Evolutionary conservation across 768 basidiomycete species (phyloP).

Genomic region (Favolaschia claudopus): DNA sequence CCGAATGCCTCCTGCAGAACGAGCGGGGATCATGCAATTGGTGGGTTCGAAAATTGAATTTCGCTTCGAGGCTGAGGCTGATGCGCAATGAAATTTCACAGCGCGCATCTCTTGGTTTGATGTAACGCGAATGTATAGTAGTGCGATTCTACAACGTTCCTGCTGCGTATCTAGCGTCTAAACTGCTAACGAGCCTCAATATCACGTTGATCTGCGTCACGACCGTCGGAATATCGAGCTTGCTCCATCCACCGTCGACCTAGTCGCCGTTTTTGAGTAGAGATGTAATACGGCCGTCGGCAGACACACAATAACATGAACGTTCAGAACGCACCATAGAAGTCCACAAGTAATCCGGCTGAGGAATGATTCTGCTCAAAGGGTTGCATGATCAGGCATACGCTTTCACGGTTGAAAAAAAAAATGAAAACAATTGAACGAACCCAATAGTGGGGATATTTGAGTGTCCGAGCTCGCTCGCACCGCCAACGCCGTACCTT

Average conservation of each 20-base stretch:
- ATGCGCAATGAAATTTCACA: background rate
- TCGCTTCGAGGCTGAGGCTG: too few relatives aligned
- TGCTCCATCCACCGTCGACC: constrained; percentile 43
- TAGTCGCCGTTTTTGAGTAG: too few relatives aligned
- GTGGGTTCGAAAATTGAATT: too few relatives aligned
- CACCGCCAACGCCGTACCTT: constrained; percentile 39
- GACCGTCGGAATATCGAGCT: constrained; percentile 30
- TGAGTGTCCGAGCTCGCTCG: constrained; percentile 32
- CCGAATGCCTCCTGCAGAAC: constrained; percentile 73
- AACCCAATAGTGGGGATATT: constrained; percentile 39
- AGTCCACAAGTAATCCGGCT: constrained; percentile 41
- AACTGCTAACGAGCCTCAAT: constrained; percentile 29
- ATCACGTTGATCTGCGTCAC: constrained; percentile 38
- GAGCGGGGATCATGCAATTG: constrained; percentile 82
- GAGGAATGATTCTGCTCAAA: constrained; percentile 36
- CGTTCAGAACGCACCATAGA: too few relatives aligned
- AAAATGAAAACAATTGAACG: background rate
- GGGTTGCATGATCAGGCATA: background rate
- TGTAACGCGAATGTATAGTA: too few relatives aligned
- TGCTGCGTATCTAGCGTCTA: constrained; percentile 29
- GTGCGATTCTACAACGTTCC: constrained; percentile 2
- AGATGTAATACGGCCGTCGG: too few relatives aligned
- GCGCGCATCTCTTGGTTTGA: constrained; percentile 16
- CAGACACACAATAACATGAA: too few relatives aligned
- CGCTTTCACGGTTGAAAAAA: too few relatives aligned